phyloP scores from a whole-genome alignment of 441 rosid species.

The Populus hybrid region DNA sequence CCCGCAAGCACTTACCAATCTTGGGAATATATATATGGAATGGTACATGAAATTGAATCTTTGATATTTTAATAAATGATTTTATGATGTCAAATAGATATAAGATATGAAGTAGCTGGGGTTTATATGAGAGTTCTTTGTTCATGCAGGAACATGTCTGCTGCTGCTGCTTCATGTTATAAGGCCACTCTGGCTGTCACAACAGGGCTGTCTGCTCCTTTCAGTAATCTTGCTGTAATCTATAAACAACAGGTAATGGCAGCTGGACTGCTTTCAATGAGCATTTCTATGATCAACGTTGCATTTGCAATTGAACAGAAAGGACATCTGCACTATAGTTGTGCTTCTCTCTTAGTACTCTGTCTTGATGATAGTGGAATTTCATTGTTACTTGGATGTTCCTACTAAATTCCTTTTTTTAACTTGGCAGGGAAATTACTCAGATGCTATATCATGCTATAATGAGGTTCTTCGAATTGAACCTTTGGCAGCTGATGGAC shows the following conservation, averaged over 20 bases:
- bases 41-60: slow-evolving; percentile 50
- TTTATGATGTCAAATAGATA: not conserved
- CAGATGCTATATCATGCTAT: slow-evolving; percentile 98
- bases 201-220: slow-evolving; percentile 96
- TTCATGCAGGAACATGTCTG: slow-evolving; percentile 71
- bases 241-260: slow-evolving; percentile 89
- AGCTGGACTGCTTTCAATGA: not conserved
- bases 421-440: slow-evolving; percentile 72
- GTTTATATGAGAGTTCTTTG: slow-evolving; percentile 14
- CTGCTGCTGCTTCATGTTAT: slow-evolving; percentile 81
- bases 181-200: slow-evolving; percentile 93
- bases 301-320: not conserved
- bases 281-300: not conserved
- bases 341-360: not conserved
- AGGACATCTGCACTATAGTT: not conserved
- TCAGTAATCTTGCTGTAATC: slow-evolving; percentile 93
- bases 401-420: not conserved
- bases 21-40: slow-evolving; percentile 98
- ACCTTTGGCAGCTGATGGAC: slow-evolving; percentile 98
- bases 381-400: not conserved
- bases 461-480: slow-evolving; percentile 97
- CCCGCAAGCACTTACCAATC: slow-evolving; percentile 97
- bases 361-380: not conserved
- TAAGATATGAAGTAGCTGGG: not conserved
- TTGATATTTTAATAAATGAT: not conserved